These are phyloP conservation scores for Apiospora hydei DNA, from an alignment of 2,329 filamentous ascomycete species.

Conservation along the genomic window DNA sequence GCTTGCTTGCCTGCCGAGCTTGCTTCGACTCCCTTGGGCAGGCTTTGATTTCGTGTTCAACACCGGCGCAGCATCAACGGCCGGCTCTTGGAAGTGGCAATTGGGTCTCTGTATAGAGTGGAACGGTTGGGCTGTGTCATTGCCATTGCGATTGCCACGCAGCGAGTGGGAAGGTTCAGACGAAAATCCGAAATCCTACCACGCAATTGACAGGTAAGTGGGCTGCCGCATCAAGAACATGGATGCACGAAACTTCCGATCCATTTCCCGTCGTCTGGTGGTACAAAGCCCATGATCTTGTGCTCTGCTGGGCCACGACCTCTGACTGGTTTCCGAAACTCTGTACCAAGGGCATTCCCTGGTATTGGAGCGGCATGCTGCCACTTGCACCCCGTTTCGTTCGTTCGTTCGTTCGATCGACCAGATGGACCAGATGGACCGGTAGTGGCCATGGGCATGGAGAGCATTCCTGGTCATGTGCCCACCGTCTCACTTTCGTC, in stretches of 20 bases:
- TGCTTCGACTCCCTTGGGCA: not conserved
- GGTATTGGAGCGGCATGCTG: conserved; percentile 2
- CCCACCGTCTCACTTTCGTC: conserved; percentile 11
- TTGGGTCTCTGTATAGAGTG: not conserved
- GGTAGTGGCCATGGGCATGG: conserved; percentile 3
- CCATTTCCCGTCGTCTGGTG: conserved; percentile 10
- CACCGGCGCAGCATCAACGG: not conserved
- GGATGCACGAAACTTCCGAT: conserved; percentile 12
- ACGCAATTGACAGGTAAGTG: conserved; percentile 15
- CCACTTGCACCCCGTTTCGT: conserved; percentile 9
- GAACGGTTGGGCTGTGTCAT: not conserved
- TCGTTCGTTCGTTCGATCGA: conserved; percentile 3
- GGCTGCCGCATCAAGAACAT: conserved; percentile 8
- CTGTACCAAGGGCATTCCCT: conserved; percentile 21
- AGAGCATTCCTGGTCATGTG: conserved; percentile 13
- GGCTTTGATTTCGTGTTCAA: not conserved
- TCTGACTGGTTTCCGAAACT: conserved; percentile 21
- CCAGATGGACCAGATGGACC: not conserved
- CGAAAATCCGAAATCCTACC: conserved; percentile 1
- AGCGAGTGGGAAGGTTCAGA: conserved; percentile 1
- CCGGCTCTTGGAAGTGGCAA: not conserved
- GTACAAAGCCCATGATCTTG: conserved; percentile 16
- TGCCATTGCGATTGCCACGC: not conserved
- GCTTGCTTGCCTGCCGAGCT: not conserved
- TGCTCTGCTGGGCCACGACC: conserved; percentile 19